Evolutionary conservation across 106 monocot genomes (phyloP), one percentile per base, ranked within the genome.

Genomic region (Phalaenopsis equestris): DNA sequence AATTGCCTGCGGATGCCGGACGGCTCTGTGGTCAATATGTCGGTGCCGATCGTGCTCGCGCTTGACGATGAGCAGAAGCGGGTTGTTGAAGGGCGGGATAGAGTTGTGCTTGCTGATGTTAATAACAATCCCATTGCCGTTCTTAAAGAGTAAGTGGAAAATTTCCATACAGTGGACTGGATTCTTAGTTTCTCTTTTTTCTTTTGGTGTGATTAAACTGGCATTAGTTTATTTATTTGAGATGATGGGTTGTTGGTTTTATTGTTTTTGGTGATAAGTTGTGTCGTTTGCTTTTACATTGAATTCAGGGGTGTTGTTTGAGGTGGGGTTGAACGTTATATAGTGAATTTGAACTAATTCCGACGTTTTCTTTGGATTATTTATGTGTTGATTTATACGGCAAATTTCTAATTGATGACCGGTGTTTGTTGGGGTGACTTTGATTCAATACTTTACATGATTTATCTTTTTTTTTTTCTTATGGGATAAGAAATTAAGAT

Each of bases 41-140:
- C 98, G 76, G 87, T 98, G 61, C 94, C 94, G 46, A 98, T 98
- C 83, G 94, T 98, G 81, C 92, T 98, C 81, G 86, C 94, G 23
- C 82, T 98, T 68, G 94, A 90, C 49, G 98, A 98, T 76, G 80
- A 30, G 10, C 83, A 92, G 89, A 94, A 91, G 81, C 73, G 65
- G 58, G 92, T 78, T 19, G 89, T 98, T 56, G 94, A 88, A 43
- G 83, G 85, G 14, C 68, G 65, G 0, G 75, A 58, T 52, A 81
- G 55, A 72, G 91, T 98, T 70, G 81, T 85, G 42, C 88, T 98
- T 30, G 88, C 90, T 7, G 87, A 86, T 56, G 61, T 72, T 15
- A 46, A 76, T 6, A 56, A 83, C 73, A 85, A 82, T 61, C 89
- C 86, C 3, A 80, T 98, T 43, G 92, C 90, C 75, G 70, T 91